phyloP scores from a whole-genome alignment of 192 early-diverging fungal genomes.

The Coemansia sp. region DNA sequence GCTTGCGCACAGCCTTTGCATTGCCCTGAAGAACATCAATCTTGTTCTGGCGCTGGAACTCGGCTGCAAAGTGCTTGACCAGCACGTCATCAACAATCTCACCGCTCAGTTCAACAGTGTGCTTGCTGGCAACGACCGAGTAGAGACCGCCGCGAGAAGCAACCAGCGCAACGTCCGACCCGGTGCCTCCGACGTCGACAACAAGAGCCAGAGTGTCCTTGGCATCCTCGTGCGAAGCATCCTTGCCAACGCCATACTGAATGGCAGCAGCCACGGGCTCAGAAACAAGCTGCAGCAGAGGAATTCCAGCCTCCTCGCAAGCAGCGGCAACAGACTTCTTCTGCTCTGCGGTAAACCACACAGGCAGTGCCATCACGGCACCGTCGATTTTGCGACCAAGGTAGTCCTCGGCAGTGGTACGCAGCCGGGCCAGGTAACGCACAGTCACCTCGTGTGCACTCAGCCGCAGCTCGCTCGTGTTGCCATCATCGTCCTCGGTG shows the following conservation, averaged over 20 bases:
- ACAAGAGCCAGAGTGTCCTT: conserved; percentile 79
- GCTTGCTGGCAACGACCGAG: conserved; percentile 71
- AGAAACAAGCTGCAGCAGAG: conserved; percentile 73
- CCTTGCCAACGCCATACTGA: conserved; percentile 70
- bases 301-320: conserved; percentile 75
- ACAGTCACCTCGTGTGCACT: conserved; percentile 71
- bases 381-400: conserved; percentile 75
- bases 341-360: conserved; percentile 77
- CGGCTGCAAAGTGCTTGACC: conserved; percentile 72
- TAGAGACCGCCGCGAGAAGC: conserved; percentile 79
- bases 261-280: conserved; percentile 91
- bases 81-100: conserved; percentile 82
- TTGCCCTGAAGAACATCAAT: conserved; percentile 71
- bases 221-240: conserved; percentile 51
- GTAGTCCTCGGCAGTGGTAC: conserved; percentile 87
- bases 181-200: conserved; percentile 84
- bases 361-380: conserved; percentile 82
- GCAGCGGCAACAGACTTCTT: conserved; percentile 62
- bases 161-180: conserved; percentile 79
- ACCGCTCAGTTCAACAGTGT: conserved; percentile 81
- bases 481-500: conserved; percentile 55
- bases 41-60: conserved; percentile 87
- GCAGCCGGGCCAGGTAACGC: conserved; percentile 77
- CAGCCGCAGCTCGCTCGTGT: conserved; percentile 55
- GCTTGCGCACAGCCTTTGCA: conserved; percentile 76